phyloP scores from a whole-genome alignment of 2,329 filamentous ascomycete species.

The Cucurbitaria berberidis region DNA sequence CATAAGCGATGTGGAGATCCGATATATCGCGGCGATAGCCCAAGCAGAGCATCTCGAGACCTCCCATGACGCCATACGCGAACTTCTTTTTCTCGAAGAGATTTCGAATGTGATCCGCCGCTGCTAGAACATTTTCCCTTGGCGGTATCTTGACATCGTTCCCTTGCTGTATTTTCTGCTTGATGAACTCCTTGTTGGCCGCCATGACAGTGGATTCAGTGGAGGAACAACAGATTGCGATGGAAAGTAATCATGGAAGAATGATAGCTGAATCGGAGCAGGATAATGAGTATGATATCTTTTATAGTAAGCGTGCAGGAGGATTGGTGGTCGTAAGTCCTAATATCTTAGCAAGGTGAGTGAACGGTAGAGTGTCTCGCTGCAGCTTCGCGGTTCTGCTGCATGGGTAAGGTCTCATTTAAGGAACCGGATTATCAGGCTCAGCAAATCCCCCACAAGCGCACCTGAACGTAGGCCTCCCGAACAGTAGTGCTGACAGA shows the following conservation, averaged over 20 bases:
- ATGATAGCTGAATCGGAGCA: neutral
- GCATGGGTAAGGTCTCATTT: constrained; percentile 6
- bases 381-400: constrained; percentile 9
- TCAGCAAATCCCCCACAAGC: constrained; percentile 9
- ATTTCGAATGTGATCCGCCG: constrained; percentile 33
- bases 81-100: constrained; percentile 43
- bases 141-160: constrained; percentile 26
- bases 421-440: constrained; percentile 9
- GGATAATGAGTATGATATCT: neutral
- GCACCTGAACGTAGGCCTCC: constrained; percentile 4
- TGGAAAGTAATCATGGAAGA: neutral
- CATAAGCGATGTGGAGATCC: constrained; percentile 44
- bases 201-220: constrained; percentile 18
- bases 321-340: neutral
- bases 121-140: constrained; percentile 35
- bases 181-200: constrained; percentile 29
- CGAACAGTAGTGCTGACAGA: constrained; percentile 12
- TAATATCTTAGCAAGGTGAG: neutral
- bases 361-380: constrained; percentile 2
- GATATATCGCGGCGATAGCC: constrained; percentile 39
- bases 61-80: constrained; percentile 39
- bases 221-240: neutral
- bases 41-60: constrained; percentile 41
- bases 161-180: constrained; percentile 28
- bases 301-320: neutral